Base-by-base conservation (phyloP, 1,139 yeast species). In the Hanseniaspora gamundiae region DNA sequence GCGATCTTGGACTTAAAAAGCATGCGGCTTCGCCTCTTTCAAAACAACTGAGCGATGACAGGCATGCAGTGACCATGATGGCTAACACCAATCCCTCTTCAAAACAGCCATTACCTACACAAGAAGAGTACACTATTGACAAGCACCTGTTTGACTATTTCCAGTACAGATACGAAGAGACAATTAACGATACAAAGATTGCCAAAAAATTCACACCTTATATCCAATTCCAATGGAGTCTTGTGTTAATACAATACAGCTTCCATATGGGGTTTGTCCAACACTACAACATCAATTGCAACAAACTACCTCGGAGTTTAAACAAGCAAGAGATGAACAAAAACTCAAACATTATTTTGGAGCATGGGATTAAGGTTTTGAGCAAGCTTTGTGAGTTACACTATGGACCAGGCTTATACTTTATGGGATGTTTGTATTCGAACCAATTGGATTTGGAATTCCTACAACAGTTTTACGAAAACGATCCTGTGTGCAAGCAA, bases 371-470 rank as follows among this genome's bases (percentile, higher is more conserved):
- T 42, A 76, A 77, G 54, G 71, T 77, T 13, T 61, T 78, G 48
- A 77, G 75, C 48, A 74, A 74, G 50, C 61, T 76, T 10, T 67
- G 71, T 2, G 55, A 64, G 41, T 55, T 67, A 46, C 41, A 42
- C 45, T 55, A 64, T 51, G 59, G 71, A 53, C 62, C 78, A 44
- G 82, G 86, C 2, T 60, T 74, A 52, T 76, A 73, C 50, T 69
- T 70, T 46, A 57, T 78, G 48, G 88, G 80, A 2, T 71, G 80
- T 33, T 64, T 77, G 40, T 80, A 76, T 54, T 77, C 84, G 72
- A 67, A 50, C 56, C 67, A 51, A 43, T 56, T 60, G 2, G 57
- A 58, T 39, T 42, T 57, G 40, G 48, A 48, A 30, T 51, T 55
- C n/a, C 50, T 52, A 21, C 51, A 56, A 19, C 42, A 35, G 2